phyloP scores from a whole-genome alignment of 1,284 basidiomycete genomes.

The Malassezia restricta region DNA sequence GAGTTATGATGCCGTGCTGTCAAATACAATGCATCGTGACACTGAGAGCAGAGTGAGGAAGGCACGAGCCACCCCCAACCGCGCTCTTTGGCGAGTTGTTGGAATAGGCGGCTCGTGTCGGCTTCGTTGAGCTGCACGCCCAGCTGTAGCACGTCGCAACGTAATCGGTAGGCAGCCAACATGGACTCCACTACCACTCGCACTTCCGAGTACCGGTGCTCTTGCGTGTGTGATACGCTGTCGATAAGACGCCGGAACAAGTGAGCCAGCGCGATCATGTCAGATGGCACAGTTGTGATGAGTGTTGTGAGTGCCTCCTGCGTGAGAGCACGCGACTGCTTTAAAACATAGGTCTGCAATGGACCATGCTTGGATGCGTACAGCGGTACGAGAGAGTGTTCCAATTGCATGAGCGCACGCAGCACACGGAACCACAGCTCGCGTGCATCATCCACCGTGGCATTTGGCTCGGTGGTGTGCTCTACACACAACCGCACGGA shows the following conservation, averaged over 20 bases:
- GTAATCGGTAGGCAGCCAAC: constrained; percentile 81
- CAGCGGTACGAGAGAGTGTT: constrained; percentile 50
- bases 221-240: constrained; percentile 45
- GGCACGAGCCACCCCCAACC: background rate
- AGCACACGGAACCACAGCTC: constrained; percentile 82
- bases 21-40: too few relatives aligned
- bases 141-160: constrained; percentile 66
- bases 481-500: constrained; percentile 18
- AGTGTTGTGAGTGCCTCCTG: constrained; percentile 61
- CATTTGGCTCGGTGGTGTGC: constrained; percentile 19
- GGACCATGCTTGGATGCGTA: background rate
- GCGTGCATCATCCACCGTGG: constrained; percentile 52
- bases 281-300: constrained; percentile 67
- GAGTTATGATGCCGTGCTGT: too few relatives aligned
- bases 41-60: background rate
- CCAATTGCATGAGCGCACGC: constrained; percentile 63
- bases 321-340: constrained; percentile 48
- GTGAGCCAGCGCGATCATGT: constrained; percentile 74
- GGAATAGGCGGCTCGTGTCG: constrained; percentile 10
- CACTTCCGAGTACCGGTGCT: constrained; percentile 68
- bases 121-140: constrained; percentile 4
- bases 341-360: background rate
- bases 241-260: constrained; percentile 75
- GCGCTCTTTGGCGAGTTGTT: constrained; percentile 8
- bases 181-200: constrained; percentile 78